Conservation (phyloP, 768 basidiomycete species). For the Suillus weaverae region DNA sequence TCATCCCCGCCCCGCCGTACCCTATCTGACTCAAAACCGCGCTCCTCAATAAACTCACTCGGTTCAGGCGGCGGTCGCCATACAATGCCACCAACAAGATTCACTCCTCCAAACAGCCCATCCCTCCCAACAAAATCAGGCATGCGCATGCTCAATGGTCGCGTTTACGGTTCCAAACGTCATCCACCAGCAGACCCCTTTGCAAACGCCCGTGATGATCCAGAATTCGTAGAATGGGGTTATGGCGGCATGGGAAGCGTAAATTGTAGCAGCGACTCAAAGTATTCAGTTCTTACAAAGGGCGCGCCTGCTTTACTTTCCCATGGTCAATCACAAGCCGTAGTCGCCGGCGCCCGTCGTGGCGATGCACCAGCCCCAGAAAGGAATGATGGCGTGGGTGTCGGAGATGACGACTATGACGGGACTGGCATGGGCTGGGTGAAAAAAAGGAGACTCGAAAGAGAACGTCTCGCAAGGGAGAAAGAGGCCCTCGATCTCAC, state of each 20-base stretch:
- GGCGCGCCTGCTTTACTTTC: background rate
- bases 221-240: conserved; percentile 92
- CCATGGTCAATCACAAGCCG: background rate
- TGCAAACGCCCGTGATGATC: conserved; percentile 60
- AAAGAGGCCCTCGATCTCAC: conserved; percentile 9
- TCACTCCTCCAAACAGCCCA: background rate
- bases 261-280: conserved; percentile 24
- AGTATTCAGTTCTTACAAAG: conserved; percentile 1
- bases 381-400: conserved; percentile 27
- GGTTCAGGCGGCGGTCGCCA: conserved; percentile 35
- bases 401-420: conserved; percentile 60
- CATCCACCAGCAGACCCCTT: conserved; percentile 55
- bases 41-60: conserved; percentile 21
- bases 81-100: conserved; percentile 12
- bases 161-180: conserved; percentile 67
- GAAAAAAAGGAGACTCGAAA: conserved; percentile 60
- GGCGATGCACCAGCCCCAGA: conserved; percentile 30
- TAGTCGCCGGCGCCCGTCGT: conserved; percentile 26
- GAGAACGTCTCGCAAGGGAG: conserved; percentile 39
- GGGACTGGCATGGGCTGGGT: conserved; percentile 90
- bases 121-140: conserved; percentile 30
- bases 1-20: background rate
- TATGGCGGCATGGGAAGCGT: conserved; percentile 81
- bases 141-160: conserved; percentile 78
- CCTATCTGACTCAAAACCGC: conserved; percentile 13